phyloP scores from a whole-genome alignment of 2,329 filamentous ascomycete genomes.

The Talaromyces sp. region DNA sequence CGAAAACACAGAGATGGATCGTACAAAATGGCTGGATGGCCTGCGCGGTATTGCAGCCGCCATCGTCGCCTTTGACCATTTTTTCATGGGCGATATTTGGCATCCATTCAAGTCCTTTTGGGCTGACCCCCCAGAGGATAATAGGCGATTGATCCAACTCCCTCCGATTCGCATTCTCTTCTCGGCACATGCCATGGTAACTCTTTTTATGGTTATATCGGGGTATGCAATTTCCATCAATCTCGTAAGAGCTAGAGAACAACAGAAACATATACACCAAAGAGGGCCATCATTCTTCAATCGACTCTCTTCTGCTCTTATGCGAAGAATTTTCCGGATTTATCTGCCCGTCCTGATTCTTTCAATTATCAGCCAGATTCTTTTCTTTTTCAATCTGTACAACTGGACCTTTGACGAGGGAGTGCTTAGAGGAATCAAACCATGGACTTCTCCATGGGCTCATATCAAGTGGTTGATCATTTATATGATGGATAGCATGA shows the following conservation, averaged over 20 bases:
- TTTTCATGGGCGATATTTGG: slow-evolving; percentile 21
- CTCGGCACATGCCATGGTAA: slow-evolving; percentile 41
- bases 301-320: slow-evolving; percentile 19
- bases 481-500: slow-evolving; percentile 21
- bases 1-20: neutral
- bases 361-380: slow-evolving; percentile 17
- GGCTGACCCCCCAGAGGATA: slow-evolving; percentile 18
- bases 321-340: slow-evolving; percentile 20
- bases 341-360: slow-evolving; percentile 20
- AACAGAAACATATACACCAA: neutral
- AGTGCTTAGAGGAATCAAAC: slow-evolving; percentile 16
- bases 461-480: slow-evolving; percentile 19
- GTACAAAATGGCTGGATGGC: slow-evolving; percentile 24
- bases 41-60: slow-evolving; percentile 25
- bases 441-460: slow-evolving; percentile 18
- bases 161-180: slow-evolving; percentile 37
- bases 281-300: slow-evolving; percentile 13
- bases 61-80: slow-evolving; percentile 24
- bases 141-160: slow-evolving; percentile 27
- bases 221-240: slow-evolving; percentile 54
- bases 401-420: slow-evolving; percentile 18
- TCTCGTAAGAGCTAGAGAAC: slow-evolving; percentile 32
- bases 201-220: slow-evolving; percentile 55
- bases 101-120: slow-evolving; percentile 21
- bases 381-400: slow-evolving; percentile 20